Conservation (phyloP, 2,329 filamentous ascomycete species). For the Aspergillus intermedius region DNA sequence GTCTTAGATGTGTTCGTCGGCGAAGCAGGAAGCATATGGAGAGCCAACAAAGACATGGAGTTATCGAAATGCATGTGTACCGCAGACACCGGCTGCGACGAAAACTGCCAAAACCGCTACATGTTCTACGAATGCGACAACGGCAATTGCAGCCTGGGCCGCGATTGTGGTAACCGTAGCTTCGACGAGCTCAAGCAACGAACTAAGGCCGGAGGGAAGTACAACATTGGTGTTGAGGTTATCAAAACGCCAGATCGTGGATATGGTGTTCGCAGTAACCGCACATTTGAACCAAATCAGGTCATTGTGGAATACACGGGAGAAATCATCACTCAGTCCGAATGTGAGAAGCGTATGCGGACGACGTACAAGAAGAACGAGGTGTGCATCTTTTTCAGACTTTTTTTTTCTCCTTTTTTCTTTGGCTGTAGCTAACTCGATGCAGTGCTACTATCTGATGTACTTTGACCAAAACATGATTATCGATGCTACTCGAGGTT, state of each 20-base stretch:
- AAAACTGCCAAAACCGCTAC: constrained; percentile 86
- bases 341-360: constrained; percentile 90
- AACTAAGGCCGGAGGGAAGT: constrained; percentile 72
- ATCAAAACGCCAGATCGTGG: constrained; percentile 84
- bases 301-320: constrained; percentile 98
- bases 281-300: constrained; percentile 78
- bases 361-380: constrained; percentile 90
- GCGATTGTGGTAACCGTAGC: constrained; percentile 78
- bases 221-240: constrained; percentile 88
- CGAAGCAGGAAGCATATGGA: constrained; percentile 73
- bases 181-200: constrained; percentile 75
- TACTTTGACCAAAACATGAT: constrained; percentile 98
- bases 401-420: not conserved
- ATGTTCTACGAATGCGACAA: constrained; percentile 97
- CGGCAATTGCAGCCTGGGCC: constrained; percentile 74
- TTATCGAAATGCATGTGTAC: constrained; percentile 73
- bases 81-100: constrained; percentile 72
- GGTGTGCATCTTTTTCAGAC: constrained; percentile 45
- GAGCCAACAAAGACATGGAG: constrained; percentile 67
- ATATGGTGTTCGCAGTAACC: constrained; percentile 84
- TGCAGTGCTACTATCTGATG: constrained; percentile 94
- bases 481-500: constrained; percentile 92
- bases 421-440: not conserved
- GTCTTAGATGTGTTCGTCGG: constrained; percentile 77
- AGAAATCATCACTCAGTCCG: constrained; percentile 91